Conservation (phyloP, 1,284 basidiomycete species). For the Pseudozyma hubeiensis region DNA sequence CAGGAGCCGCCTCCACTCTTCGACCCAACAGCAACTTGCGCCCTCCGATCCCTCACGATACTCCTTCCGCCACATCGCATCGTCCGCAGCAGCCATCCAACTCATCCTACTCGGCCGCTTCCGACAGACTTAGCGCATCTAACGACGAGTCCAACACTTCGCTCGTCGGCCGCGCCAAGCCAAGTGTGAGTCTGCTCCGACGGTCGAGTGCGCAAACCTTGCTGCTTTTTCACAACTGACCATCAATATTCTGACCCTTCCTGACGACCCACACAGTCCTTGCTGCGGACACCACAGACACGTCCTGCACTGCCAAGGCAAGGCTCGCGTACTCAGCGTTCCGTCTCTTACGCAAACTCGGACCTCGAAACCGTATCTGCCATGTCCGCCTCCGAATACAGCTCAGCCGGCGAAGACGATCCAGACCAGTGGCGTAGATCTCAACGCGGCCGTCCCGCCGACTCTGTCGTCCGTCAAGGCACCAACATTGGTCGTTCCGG, state of each 20-base stretch:
- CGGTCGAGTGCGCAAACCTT: neutral
- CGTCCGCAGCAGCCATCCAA: conserved; percentile 29
- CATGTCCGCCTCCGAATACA: conserved; percentile 57
- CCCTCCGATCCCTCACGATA: conserved; percentile 30
- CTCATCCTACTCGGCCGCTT: conserved; percentile 22
- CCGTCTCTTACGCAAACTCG: conserved; percentile 55
- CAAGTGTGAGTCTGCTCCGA: conserved; percentile 17
- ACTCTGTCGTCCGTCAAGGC: conserved; percentile 34
- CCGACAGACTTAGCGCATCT: conserved; percentile 19
- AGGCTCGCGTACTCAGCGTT: conserved; percentile 41
- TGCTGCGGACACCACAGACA: conserved; percentile 29
- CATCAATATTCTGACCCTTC: neutral
- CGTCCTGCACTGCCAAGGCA: conserved; percentile 34
- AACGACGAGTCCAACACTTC: conserved; percentile 30
- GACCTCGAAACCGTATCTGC: conserved; percentile 57
- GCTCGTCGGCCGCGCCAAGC: conserved; percentile 39
- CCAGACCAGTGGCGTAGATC: conserved; percentile 32
- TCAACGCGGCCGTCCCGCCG: conserved; percentile 26
- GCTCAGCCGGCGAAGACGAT: conserved; percentile 55
- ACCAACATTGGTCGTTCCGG: conserved; percentile 28
- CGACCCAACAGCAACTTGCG: conserved; percentile 27
- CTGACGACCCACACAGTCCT: neutral
- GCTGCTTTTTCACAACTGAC: neutral
- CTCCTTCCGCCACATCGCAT: conserved; percentile 9
- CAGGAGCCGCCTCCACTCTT: conserved; percentile 12